phyloP scores from a whole-genome alignment of 2,329 filamentous ascomycete species.

The Dendryphion nanum region DNA sequence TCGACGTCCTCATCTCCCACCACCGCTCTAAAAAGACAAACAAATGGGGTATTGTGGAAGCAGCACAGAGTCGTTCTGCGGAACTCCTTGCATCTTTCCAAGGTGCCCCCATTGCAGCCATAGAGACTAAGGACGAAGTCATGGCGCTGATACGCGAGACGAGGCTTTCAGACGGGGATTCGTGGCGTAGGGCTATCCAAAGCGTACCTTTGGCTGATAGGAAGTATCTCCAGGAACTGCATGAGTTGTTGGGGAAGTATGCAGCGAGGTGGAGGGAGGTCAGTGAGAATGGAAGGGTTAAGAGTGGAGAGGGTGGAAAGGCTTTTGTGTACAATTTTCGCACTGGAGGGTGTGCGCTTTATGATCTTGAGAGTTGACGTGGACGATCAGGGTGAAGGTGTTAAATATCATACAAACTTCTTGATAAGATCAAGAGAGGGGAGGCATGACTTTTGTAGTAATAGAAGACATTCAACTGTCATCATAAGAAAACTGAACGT shows the following conservation, averaged over 20 bases:
- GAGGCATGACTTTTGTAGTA: too few relatives aligned
- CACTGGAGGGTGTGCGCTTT: slow-evolving; percentile 79
- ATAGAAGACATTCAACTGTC: too few relatives aligned
- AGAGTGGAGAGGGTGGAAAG: slow-evolving; percentile 57
- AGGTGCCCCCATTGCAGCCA: slow-evolving; percentile 77
- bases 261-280: slow-evolving; percentile 56
- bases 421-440: too few relatives aligned
- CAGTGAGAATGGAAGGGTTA: slow-evolving; percentile 27
- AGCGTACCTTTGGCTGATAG: slow-evolving; percentile 72
- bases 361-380: slow-evolving; percentile 65
- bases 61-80: slow-evolving; percentile 58
- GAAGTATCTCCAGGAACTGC: slow-evolving; percentile 79
- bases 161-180: slow-evolving; percentile 73
- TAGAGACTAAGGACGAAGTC: slow-evolving; percentile 83
- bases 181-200: slow-evolving; percentile 80
- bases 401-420: too few relatives aligned
- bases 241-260: slow-evolving; percentile 69
- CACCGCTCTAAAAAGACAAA: slow-evolving; percentile 91
- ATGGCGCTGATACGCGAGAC: slow-evolving; percentile 75
- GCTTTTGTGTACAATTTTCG: slow-evolving; percentile 92
- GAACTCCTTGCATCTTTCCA: slow-evolving; percentile 69
- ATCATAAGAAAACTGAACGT: too few relatives aligned
- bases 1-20: slow-evolving; percentile 79
- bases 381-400: too few relatives aligned
- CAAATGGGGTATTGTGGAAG: slow-evolving; percentile 80